A percentile compares a stretch with the other conserved stretches of the same genome.
These are phyloP conservation scores for Thozetella sp. DNA, from an alignment of 495 filamentous ascomycete species.

Conservation along the genomic window DNA sequence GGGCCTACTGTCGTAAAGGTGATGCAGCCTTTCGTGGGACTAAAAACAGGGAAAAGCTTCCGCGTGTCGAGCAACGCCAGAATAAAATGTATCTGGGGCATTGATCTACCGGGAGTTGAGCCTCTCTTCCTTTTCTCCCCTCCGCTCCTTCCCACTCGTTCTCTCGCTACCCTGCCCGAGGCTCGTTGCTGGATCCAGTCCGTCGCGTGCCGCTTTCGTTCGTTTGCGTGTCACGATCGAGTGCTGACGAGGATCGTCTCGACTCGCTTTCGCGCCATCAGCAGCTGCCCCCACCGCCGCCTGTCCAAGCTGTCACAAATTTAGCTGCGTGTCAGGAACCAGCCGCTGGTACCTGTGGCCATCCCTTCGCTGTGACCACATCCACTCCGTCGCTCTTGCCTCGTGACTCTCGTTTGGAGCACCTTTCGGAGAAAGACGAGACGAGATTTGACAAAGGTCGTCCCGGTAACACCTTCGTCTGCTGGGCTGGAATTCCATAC, in stretches of 20 bases:
- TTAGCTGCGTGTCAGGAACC: no score
- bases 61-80: neutral
- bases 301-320: neutral
- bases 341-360: no score
- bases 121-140: neutral
- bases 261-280: neutral
- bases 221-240: neutral
- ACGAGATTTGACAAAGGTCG: no score
- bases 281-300: neutral
- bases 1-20: neutral
- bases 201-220: neutral
- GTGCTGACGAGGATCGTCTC: no score
- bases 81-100: neutral
- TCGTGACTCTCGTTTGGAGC: no score
- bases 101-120: neutral
- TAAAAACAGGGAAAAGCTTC: neutral
- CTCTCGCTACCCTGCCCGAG: neutral
- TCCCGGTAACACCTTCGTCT: no score
- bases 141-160: neutral
- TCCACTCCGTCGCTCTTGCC: no score
- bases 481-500: no score
- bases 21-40: no score
- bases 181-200: neutral
- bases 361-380: no score
- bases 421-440: no score